Conservation (phyloP, 2,329 filamentous ascomycete species). For the Akanthomyces dipterigenus region DNA sequence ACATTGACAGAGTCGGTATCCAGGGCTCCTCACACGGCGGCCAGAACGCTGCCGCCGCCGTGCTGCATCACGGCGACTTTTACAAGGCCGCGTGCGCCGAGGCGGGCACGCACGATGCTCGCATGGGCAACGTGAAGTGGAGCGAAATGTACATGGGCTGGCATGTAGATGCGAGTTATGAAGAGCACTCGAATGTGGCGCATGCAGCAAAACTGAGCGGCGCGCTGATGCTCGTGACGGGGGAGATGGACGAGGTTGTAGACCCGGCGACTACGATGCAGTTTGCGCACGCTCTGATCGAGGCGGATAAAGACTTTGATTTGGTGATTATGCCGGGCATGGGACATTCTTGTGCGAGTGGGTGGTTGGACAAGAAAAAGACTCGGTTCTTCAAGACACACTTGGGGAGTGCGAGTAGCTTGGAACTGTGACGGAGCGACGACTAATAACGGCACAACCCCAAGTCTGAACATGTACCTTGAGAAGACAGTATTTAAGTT, state of each 20-base stretch:
- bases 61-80: constrained; percentile 23
- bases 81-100: constrained; percentile 23
- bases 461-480: no score
- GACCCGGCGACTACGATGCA: neutral
- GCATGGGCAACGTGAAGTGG: neutral
- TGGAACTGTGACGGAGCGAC: no score
- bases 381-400: neutral
- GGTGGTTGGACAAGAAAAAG: neutral
- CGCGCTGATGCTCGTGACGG: neutral
- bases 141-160: neutral
- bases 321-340: neutral
- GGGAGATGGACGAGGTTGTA: neutral
- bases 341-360: neutral
- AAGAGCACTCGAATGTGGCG: neutral
- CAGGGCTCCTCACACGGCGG: constrained; percentile 24
- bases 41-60: constrained; percentile 21
- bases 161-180: neutral
- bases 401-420: neutral
- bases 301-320: constrained; percentile 1
- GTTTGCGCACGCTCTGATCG: neutral
- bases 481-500: no score
- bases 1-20: constrained; percentile 22
- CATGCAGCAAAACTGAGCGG: neutral
- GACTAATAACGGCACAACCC: no score
- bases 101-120: constrained; percentile 8